Evolutionary conservation across 108 stramenopile genomes (phyloP).

Genomic region (Craspedostauros australis): DNA sequence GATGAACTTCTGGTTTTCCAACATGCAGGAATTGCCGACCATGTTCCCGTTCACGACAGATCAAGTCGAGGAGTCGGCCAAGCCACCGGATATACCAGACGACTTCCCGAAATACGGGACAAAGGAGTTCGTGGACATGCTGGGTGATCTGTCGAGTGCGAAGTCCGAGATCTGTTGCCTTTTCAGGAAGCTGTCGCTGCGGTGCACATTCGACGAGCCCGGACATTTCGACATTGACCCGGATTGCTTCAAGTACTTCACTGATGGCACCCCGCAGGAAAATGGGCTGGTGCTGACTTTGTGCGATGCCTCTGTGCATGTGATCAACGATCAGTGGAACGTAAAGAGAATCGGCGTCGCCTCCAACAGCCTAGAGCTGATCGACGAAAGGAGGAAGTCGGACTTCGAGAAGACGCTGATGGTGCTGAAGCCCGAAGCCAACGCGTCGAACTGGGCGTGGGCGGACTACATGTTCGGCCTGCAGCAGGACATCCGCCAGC

Average conservation of each 20-base stretch:
- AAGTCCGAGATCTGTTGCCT: slow-evolving; percentile 41
- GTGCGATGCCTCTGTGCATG: slow-evolving; percentile 30
- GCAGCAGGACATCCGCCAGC: slow-evolving; percentile 37
- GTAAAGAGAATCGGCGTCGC: slow-evolving; percentile 22
- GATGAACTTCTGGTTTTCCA: slow-evolving; percentile 73
- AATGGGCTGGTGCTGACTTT: slow-evolving; percentile 26
- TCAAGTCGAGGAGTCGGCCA: slow-evolving; percentile 34
- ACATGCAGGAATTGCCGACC: slow-evolving; percentile 77
- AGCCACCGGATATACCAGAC: slow-evolving; percentile 23
- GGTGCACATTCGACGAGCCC: slow-evolving; percentile 54
- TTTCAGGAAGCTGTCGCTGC: slow-evolving; percentile 37
- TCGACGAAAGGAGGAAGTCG: slow-evolving; percentile 30
- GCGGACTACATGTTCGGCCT: slow-evolving; percentile 71
- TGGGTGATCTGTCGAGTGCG: slow-evolving; percentile 13
- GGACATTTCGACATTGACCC: slow-evolving; percentile 38
- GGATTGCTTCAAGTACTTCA: slow-evolving; percentile 25
- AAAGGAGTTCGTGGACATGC: slow-evolving; percentile 38
- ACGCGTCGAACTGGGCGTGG: slow-evolving; percentile 23
- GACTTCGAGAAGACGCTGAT: slow-evolving; percentile 11
- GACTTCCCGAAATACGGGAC: slow-evolving; percentile 80
- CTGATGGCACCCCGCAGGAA: slow-evolving; percentile 18
- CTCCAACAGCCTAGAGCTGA: slow-evolving; percentile 32
- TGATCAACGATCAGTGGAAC: slow-evolving; percentile 32
- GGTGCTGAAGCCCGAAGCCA: not conserved
- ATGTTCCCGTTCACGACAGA: slow-evolving; percentile 54